Base-by-base conservation (phyloP, 108 stramenopile genomes). In the Skeletonema tropicum region DNA sequence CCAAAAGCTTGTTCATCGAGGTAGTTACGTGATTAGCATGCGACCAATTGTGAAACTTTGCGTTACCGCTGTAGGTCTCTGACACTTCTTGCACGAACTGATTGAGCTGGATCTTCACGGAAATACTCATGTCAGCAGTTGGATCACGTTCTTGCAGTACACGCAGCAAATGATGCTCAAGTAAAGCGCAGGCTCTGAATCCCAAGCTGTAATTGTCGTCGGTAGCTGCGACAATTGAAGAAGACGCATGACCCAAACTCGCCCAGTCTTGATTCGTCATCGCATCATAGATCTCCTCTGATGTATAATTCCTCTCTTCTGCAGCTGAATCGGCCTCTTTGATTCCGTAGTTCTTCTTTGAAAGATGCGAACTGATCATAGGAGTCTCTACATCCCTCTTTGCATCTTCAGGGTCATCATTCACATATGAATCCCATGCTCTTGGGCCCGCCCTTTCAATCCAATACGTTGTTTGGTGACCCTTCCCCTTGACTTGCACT, bases 401-500 rank as follows among this genome's bases (percentile, higher is more conserved):
- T 5, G 7, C 52, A 55, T 55, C 52, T 23, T 55, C 52, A 9
- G 48, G 48, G n/a, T 55, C 5, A 9, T 55, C 52, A n/a, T 55
- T 55, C 52, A 55, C 52, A 55, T 9, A 55, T 10, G 52, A 55
- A 55, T 55, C 52, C 52, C 52, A 55, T 1, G 52, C 31, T 68
- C 67, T 68, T 32, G 49, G 49, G 33, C 55, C 31, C 10, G 67
- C 74, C 19, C 33, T 57, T 17, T 68, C 68, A 6, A 75, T 30
- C 74, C 74, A 75, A 26, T 69, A 76, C 31, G 80, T 81, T 7
- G 36, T 65, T 25, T 70, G 74, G 19, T 76, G 75, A 6, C 80
- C 80, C 46, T 81, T 81, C 17, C 80, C 80, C 64, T 81, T 81
- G 17, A 81, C 39, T 25, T 71, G 49, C 7, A 81, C 60, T 10